A percentile compares a stretch with the other conserved stretches of the same genome.
Conservation (phyloP, 228 moss, liverwort and hornwort species). For the Sphagnum magellanicum region DNA sequence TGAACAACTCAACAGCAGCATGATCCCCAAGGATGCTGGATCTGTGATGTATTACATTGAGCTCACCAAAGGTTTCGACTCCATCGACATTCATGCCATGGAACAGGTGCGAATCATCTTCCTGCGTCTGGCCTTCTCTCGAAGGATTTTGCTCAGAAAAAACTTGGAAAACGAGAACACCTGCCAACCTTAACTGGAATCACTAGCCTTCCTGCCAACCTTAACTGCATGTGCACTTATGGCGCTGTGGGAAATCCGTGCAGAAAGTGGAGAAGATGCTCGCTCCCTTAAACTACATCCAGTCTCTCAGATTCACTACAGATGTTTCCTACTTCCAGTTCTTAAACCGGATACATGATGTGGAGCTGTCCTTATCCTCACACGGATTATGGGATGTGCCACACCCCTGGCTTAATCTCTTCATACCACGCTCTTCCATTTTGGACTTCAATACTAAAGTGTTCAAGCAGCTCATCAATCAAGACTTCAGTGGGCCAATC, state of each 20-base stretch:
- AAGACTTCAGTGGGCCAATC: slow-evolving; percentile 61
- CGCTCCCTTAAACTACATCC: slow-evolving; percentile 8
- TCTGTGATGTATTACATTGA: slow-evolving; percentile 59
- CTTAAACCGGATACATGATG: slow-evolving; percentile 10
- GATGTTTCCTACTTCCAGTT: slow-evolving; percentile 12
- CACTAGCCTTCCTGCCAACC: background rate
- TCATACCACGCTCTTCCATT: slow-evolving; percentile 63
- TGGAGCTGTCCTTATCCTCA: slow-evolving; percentile 4
- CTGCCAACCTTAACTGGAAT: background rate
- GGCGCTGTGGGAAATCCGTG: background rate
- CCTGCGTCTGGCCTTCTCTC: background rate
- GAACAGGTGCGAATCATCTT: slow-evolving; percentile 13
- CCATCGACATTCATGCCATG: slow-evolving; percentile 8
- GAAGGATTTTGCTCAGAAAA: background rate
- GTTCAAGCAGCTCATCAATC: slow-evolving; percentile 37
- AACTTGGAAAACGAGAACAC: background rate
- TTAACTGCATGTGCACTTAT: background rate
- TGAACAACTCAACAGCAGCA: slow-evolving; percentile 37
- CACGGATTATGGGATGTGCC: slow-evolving; percentile 13
- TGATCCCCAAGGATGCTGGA: slow-evolving; percentile 28
- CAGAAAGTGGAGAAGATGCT: slow-evolving; percentile 14
- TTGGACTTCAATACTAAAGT: slow-evolving; percentile 51
- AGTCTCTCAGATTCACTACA: slow-evolving; percentile 6
- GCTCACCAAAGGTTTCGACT: slow-evolving; percentile 41
- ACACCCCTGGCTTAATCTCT: slow-evolving; percentile 82